These are phyloP conservation scores for Wickerhamomyces sp. DNA, from an alignment of 1,139 yeast genomes.

Conservation along the genomic window DNA sequence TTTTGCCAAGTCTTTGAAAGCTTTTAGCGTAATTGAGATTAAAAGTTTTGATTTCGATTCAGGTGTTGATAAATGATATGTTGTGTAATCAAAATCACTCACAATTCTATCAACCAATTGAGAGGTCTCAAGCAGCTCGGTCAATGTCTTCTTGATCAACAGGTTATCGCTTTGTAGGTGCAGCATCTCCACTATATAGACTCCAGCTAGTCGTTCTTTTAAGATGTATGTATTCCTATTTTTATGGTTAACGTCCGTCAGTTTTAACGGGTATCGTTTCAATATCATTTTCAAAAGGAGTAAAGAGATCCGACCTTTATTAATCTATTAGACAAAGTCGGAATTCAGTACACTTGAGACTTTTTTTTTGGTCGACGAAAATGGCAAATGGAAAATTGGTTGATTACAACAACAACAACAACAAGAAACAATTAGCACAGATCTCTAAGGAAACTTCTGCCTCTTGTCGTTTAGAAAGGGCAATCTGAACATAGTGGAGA, in stretches of 20 bases:
- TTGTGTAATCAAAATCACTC: slow-evolving; percentile 93
- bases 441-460: not conserved
- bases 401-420: not conserved
- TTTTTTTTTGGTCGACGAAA: not conserved
- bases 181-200: slow-evolving; percentile 28
- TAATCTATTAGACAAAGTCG: not conserved
- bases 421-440: not conserved
- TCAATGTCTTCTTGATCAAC: slow-evolving; percentile 40
- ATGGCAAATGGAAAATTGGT: not conserved
- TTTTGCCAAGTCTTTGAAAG: slow-evolving; percentile 66
- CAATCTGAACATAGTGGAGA: not conserved
- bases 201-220: too few species aligned
- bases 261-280: too few species aligned
- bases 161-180: slow-evolving; percentile 43
- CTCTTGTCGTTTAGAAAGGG: not conserved
- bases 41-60: slow-evolving; percentile 60
- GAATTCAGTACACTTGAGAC: not conserved
- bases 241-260: too few species aligned
- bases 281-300: not conserved
- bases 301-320: too few species aligned
- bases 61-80: slow-evolving; percentile 85
- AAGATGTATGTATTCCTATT: too few species aligned
- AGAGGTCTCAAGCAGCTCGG: slow-evolving; percentile 34
- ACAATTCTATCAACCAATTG: slow-evolving; percentile 81
- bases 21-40: slow-evolving; percentile 67